Conservation (phyloP, 1,139 yeast genomes). For the Pneumocystis jirovecii region DNA sequence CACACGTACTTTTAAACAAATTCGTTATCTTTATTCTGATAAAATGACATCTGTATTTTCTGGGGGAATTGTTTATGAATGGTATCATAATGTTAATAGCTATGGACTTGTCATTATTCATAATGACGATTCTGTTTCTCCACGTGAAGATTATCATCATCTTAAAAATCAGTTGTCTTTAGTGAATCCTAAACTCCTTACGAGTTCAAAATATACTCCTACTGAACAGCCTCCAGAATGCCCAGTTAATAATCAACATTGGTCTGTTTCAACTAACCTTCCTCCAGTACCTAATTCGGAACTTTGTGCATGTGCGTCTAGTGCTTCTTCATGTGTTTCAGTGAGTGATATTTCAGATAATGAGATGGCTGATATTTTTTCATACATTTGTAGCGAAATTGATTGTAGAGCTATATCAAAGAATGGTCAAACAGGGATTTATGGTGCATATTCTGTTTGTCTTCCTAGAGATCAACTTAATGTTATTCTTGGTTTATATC, state of each 20-base stretch:
- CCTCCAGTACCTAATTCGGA: conserved; percentile 43
- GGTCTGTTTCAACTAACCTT: conserved; percentile 27
- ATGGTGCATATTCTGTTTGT: conserved; percentile 49
- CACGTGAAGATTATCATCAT: conserved; percentile 42
- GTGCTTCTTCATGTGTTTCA: conserved; percentile 36
- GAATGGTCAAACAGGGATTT: conserved; percentile 36
- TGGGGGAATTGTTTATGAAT: conserved; percentile 90
- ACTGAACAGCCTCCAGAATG: conserved; percentile 21
- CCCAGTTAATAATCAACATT: conserved; percentile 28
- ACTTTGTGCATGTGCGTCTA: conserved; percentile 43
- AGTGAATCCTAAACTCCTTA: conserved; percentile 30
- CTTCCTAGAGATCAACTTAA: conserved; percentile 37
- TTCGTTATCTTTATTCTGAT: conserved; percentile 49
- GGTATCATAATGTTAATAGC: conserved; percentile 71
- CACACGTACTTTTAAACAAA: conserved; percentile 74
- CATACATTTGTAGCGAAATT: conserved; percentile 32
- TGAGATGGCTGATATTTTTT: conserved; percentile 28
- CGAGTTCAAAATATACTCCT: conserved; percentile 33
- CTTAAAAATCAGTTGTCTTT: conserved; percentile 36
- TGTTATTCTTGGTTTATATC: conserved; percentile 38
- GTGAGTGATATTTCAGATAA: conserved; percentile 24
- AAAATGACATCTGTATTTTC: conserved; percentile 71
- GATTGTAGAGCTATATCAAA: conserved; percentile 37
- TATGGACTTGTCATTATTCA: conserved; percentile 65
- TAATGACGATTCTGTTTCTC: conserved; percentile 27